Base-by-base conservation (phyloP, 78 protist species). In the Dictyostelium purpureum region DNA sequence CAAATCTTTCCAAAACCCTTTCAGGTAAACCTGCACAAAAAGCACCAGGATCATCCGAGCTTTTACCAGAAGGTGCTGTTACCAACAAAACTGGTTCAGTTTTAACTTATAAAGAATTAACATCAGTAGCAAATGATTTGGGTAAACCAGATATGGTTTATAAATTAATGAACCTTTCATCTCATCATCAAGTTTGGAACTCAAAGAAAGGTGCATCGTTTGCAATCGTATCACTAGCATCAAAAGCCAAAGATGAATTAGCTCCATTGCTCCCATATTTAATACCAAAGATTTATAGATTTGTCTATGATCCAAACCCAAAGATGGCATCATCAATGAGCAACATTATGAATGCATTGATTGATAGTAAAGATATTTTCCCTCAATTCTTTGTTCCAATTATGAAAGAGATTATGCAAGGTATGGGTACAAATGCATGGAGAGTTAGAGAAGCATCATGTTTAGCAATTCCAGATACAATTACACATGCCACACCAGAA, bases 61-160 rank as follows among this genome's bases (percentile, higher is more conserved):
- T 85, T 1, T 47, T 85, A 47, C 92, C 92, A 43, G 92, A 85
- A 16, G 92, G 92, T 54, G 54, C 92, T 28, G 61, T 85, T 31
- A 31, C 33, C 6, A 63, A 63, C 33, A 85, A 85, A 69, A 85
- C 92, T 57, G 92, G 92, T 2, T 70, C 63, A 28, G 82, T 74
- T 1, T 38, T 77, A 3, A 85, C 92, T 28, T 85, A 56, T 21
- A 85, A 85, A 35, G 92, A 85, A n/a, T 43, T 85, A 5, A 59
- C 42, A 2, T 28, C 59, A 4, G 74, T 96, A 5, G 95, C 95
- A 31, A 82, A 77, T 26, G 97, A 96, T 49, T 40, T 96, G 6
- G 91, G 87, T 57, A 85, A 96, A 77, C 97, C 97, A 18, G 94
- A 93, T 28, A 94, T 96, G 79, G 89, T 94, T 11, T 96, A 96